Evolutionary conservation across 176 grass and related monocot genomes (phyloP).

Genomic region (Melocanna baccifera): DNA sequence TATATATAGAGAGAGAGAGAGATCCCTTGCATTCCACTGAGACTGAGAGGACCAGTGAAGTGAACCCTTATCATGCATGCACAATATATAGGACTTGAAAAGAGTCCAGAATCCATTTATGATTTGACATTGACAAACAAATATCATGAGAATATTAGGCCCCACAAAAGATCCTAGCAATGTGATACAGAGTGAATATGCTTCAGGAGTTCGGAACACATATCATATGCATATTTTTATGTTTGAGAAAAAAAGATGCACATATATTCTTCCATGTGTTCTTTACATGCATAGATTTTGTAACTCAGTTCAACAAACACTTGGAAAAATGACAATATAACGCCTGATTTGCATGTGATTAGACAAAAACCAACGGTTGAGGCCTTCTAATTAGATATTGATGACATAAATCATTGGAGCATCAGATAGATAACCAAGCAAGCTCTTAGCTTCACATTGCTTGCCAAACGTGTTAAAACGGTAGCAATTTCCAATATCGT

Average conservation of each 20-base stretch:
- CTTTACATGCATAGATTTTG: neutral
- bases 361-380: neutral
- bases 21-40: neutral
- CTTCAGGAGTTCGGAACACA: neutral
- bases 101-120: neutral
- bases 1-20: too few species aligned
- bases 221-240: neutral
- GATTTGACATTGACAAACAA: neutral
- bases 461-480: neutral
- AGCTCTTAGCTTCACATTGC: neutral
- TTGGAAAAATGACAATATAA: neutral
- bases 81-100: neutral
- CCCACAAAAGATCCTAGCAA: too few species aligned
- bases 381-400: neutral
- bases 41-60: neutral
- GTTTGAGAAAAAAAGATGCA: neutral
- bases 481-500: neutral
- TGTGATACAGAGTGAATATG: neutral
- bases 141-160: neutral
- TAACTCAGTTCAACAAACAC: neutral
- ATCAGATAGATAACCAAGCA: neutral
- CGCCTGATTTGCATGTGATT: neutral
- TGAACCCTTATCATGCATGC: neutral
- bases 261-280: neutral
- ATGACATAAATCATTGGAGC: neutral